Base-by-base conservation (phyloP, 2,329 filamentous ascomycete genomes). In the Coccinonectria pachysandricola region DNA sequence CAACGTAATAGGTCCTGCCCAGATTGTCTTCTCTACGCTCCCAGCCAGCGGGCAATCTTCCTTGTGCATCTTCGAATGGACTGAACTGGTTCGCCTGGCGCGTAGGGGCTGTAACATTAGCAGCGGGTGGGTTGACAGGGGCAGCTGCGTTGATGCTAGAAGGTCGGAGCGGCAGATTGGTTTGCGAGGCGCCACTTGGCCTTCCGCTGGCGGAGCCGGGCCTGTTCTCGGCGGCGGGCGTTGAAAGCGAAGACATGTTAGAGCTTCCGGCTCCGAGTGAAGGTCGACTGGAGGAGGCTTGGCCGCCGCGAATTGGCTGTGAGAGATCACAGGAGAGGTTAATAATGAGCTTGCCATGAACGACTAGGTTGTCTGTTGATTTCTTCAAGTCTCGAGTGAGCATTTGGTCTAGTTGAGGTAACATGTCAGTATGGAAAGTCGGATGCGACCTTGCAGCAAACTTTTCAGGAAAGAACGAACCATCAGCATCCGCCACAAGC, bases 301-400 rank as follows among this genome's bases (percentile, higher is more conserved):
- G 53, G 22, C 44, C 49, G 12, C 65, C 64, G 37, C 74, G 73
- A 36, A 78, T 71, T 6, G 86, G 83, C 10, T 72, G 59, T 21
- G 71, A 65, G 12, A 96, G 70, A 53, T 98, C 94, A 26, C 88
- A 95, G 8, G 88, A 95, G 8, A 98, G 65, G 53, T 93, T 96
- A 37, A 98, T 75, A 46, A 98, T 98, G 29, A 98, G 73, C 59
- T 96, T 96, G 37, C 91, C 91, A 52, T 98, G 87, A 17, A 98
- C 91, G 30, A 96, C 86, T 24, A 98, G 75, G 52, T 96, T 96
- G 54, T 98, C 91, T 34, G 86, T 95, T 5, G 91, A 95, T 59
- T 95, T 96, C 54, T 96, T 95, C 17, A 98, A 69, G 54, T 98
- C 91, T 42, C 86, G 71, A 26, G 91, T 96, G 51, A 98, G 82